Base-by-base conservation (phyloP, 164 flowering plant species). In the Aristolochia fimbriata region DNA sequence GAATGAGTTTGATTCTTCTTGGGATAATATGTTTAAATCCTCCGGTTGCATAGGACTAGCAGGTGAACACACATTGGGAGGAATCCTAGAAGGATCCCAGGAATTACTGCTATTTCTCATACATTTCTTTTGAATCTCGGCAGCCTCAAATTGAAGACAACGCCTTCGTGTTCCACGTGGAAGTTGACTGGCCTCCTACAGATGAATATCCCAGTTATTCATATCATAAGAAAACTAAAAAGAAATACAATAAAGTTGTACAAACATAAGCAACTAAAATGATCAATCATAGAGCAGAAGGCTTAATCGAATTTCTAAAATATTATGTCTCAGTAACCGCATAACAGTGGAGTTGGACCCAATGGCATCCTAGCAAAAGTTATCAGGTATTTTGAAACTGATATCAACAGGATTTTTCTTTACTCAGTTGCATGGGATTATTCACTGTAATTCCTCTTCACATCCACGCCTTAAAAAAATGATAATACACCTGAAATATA, bases 121-220 rank as follows among this genome's bases (percentile, higher is more conserved):
- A n/a, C 52, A 17, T 46, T 43, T 61, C n/a, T 31, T 30, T 43
- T 21, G 56, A 54, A 65, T 73, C 61, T 68, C 76, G 51, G 67
- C 65, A 66, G 72, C 64, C 61, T 71, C 83, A 71, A 82, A 82
- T 47, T 75, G 85, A 61, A 86, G 79, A 63, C 81, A 75, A 12
- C 79, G 79, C 37, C 81, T 73, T 60, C 41, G 71, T 19, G 60
- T 45, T 27, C 72, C 81, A 60, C 62, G 69, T 47, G 66, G 81
- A 51, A 65, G 62, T 62, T 70, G 80, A 68, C 58, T 51, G 16
- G 57, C 63, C 59, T 70, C 77, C 74, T 69, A 63, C 66, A 71
- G 10, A 61, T 62, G 55, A 61, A 17, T 52, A 55, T 61, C 50
- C 9, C 31, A 58, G 59, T 69, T 51, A 69, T 60, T 69, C 60